phyloP scores from a whole-genome alignment of 805 yeast species.

The Kazachstania taianensis region DNA sequence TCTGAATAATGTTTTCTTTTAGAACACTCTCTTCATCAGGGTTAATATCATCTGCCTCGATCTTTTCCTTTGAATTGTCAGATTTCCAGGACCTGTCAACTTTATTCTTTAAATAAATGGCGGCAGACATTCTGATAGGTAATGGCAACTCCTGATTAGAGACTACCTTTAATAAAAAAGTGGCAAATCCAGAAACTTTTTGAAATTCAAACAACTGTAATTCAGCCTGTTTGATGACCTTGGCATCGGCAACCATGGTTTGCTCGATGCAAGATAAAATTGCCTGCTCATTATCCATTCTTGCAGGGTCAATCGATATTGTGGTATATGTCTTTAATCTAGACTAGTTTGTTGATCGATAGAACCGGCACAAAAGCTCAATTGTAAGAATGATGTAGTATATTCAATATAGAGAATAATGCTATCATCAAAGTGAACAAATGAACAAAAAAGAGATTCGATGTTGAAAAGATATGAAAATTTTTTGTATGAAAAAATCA shows the following conservation, averaged over 20 bases:
- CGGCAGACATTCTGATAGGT: slow-evolving; percentile 46
- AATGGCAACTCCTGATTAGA: slow-evolving; percentile 35
- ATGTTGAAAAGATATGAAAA: too few species aligned
- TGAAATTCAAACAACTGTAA: slow-evolving; percentile 40
- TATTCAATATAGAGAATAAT: too few species aligned
- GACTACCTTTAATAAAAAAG: slow-evolving; percentile 41
- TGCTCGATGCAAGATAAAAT: slow-evolving; percentile 42
- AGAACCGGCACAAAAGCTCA: too few species aligned
- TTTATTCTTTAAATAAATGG: slow-evolving; percentile 60
- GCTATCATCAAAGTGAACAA: too few species aligned
- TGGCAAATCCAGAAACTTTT: slow-evolving; percentile 48
- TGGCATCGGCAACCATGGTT: slow-evolving; percentile 43
- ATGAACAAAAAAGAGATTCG: too few species aligned
- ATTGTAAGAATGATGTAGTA: too few species aligned
- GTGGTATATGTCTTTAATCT: too few species aligned
- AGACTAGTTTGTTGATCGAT: too few species aligned
- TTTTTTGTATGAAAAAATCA: too few species aligned
- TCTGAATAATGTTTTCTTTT: slow-evolving; percentile 43
- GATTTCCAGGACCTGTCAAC: slow-evolving; percentile 48
- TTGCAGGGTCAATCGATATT: too few species aligned
- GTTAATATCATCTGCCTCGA: slow-evolving; percentile 21
- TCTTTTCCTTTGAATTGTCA: slow-evolving; percentile 35
- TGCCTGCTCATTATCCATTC: slow-evolving; percentile 37
- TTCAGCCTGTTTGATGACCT: slow-evolving; percentile 44
- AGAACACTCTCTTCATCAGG: slow-evolving; percentile 45